Evolutionary conservation across 768 basidiomycete species (phyloP), one percentile per base, ranked within the genome.

Genomic region (Tricholoma flavovirens): DNA sequence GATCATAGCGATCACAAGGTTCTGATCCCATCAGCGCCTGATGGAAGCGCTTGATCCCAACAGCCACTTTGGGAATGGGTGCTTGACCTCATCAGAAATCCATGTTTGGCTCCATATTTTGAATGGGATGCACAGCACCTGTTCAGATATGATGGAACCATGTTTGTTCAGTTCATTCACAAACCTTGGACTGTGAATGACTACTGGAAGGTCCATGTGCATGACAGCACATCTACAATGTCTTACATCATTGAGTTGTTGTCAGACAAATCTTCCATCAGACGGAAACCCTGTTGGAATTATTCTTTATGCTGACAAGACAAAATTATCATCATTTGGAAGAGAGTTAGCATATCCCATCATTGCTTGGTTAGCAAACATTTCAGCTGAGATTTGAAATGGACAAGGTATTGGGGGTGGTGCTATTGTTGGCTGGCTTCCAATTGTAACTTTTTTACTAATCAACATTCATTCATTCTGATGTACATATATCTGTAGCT

Each of bases 121-220:
- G 51, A 54, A 17, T 73, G 70, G 68, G 66, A 74, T 64, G 70
- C 71, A 1, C 52, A 66, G 32, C 54, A 45, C 12, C 55, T 60
- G 3, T 75, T 52, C 57, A 68, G 63, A 33, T 69, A 53, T 42
- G 60, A 72, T 56, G 67, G 64, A 0, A n/a, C 38, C 1, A 21
- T 32, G 1, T 74, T 61, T 35, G 55, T 59, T 8, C 58, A 65
- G 0, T 68, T 74, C 50, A 51, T 67, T 24, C 57, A 71, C 50
- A 72, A 77, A 45, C 74, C 75, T 4, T 74, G 73, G 68, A 74
- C 71, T 8, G 75, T 67, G 1, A 49, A 74, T 30, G 15, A 40
- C 2, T 74, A 65, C 22, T 77, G 74, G 74, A 59, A 73, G 4
- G 60, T 69, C 4, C 72, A 77, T 64, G 75, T 74, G 35, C 35